Evolutionary conservation across 1,139 yeast genomes (phyloP).

Genomic region (Blastobotrys persicus): DNA sequence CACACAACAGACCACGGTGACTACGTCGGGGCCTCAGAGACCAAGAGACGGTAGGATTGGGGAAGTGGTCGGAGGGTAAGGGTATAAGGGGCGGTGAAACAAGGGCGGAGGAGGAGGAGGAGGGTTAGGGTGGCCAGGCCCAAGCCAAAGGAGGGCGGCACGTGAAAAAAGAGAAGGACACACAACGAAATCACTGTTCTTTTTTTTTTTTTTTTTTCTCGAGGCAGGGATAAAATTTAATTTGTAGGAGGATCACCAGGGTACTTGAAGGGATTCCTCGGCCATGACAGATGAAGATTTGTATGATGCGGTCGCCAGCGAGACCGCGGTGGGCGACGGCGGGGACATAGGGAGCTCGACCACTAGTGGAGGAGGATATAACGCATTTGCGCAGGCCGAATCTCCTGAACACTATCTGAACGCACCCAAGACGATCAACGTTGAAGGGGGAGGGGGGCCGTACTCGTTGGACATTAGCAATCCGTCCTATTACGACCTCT

Average conservation of each 20-base stretch:
- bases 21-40: too few species aligned
- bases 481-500: conserved; percentile 26
- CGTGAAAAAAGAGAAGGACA: background rate
- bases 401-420: conserved; percentile 22
- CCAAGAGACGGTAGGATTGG: too few species aligned
- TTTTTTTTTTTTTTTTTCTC: too few species aligned
- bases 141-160: background rate
- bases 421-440: conserved; percentile 20
- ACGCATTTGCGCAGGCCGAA: conserved; percentile 30
- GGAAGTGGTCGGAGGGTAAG: too few species aligned
- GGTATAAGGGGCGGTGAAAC: too few species aligned
- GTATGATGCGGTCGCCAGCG: background rate
- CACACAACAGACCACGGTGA: too few species aligned
- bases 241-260: background rate
- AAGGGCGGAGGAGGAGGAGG: too few species aligned
- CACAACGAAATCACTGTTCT: too few species aligned
- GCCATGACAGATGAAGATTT: background rate
- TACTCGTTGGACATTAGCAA: conserved; percentile 20
- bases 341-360: background rate
- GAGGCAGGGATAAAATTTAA: background rate
- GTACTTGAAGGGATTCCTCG: background rate
- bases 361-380: conserved; percentile 13
- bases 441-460: conserved; percentile 9
- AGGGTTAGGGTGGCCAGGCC: too few species aligned
- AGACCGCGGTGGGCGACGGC: conserved; percentile 3